phyloP scores from a whole-genome alignment of 2,329 filamentous ascomycete species.

The Scedosporium apiospermum region DNA sequence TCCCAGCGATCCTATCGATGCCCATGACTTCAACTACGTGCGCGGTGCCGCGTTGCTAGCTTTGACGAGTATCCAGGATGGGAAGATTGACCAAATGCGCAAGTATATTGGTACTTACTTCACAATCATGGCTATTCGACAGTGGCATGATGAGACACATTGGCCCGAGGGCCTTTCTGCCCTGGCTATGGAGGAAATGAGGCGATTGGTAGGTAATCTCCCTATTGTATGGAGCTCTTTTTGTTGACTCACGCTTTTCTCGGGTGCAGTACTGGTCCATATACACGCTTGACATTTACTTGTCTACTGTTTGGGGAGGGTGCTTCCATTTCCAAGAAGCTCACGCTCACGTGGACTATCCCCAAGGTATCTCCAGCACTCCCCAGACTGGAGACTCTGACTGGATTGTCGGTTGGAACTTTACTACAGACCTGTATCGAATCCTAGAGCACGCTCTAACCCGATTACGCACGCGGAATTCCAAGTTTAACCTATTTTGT shows the following conservation, averaged over 20 bases:
- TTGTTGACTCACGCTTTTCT: neutral
- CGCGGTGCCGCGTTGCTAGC: conserved; percentile 37
- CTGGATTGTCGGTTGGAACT: conserved; percentile 50
- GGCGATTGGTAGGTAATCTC: conserved; percentile 27
- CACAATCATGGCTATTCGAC: conserved; percentile 35
- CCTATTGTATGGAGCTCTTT: neutral
- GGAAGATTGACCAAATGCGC: conserved; percentile 37
- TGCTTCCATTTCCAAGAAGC: conserved; percentile 14
- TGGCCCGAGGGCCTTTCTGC: conserved; percentile 36
- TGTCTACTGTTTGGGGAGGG: conserved; percentile 38
- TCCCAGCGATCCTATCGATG: neutral
- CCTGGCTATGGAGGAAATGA: conserved; percentile 36
- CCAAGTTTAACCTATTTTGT: conserved; percentile 13
- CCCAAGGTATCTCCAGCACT: conserved; percentile 6
- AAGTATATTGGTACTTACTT: conserved; percentile 40
- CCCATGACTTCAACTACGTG: conserved; percentile 27
- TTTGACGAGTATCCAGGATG: conserved; percentile 40
- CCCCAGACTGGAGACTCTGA: conserved; percentile 13
- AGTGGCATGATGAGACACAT: conserved; percentile 41
- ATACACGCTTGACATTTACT: conserved; percentile 46
- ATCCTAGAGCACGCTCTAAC: conserved; percentile 40
- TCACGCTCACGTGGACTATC: conserved; percentile 16
- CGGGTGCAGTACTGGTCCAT: conserved; percentile 40
- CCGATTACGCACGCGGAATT: conserved; percentile 14
- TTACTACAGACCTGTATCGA: conserved; percentile 45